These are phyloP conservation scores for Xylariaceae sp. DNA, from an alignment of 2,329 filamentous ascomycete species.

Conservation along the genomic window DNA sequence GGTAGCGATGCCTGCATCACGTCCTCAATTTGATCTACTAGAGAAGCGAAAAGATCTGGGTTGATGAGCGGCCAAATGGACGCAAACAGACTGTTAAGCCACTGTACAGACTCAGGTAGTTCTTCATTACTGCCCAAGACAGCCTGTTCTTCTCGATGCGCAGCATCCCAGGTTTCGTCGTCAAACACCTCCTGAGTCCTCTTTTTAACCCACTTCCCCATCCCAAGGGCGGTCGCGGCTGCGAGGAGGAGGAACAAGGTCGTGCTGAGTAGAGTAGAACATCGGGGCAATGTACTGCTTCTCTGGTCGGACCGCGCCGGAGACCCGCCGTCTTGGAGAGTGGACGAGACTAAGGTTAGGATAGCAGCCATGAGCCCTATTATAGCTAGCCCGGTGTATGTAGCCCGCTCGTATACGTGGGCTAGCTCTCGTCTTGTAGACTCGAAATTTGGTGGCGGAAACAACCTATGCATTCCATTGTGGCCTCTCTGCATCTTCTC, in stretches of 20 bases:
- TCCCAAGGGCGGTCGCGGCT: conserved; percentile 42
- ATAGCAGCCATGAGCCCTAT: conserved; percentile 35
- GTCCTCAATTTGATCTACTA: conserved; percentile 74
- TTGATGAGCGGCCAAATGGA: conserved; percentile 77
- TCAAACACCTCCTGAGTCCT: conserved; percentile 66
- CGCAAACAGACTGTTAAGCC: conserved; percentile 70
- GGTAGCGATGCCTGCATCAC: conserved; percentile 79
- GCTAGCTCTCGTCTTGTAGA: conserved; percentile 41
- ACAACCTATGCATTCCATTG: conserved; percentile 47
- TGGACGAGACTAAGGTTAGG: conserved; percentile 28
- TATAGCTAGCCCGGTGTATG: conserved; percentile 42
- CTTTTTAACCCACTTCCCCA: conserved; percentile 63
- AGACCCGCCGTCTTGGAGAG: conserved; percentile 22
- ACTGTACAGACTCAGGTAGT: conserved; percentile 67
- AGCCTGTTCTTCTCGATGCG: conserved; percentile 55
- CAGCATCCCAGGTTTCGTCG: conserved; percentile 70
- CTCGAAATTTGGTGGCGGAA: conserved; percentile 53
- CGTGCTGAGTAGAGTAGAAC: conserved; percentile 28
- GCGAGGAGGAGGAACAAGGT: conserved; percentile 34
- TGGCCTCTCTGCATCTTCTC: conserved; percentile 42
- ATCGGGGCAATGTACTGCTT: conserved; percentile 11
- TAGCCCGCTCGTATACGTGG: conserved; percentile 37
- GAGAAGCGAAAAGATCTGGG: conserved; percentile 70
- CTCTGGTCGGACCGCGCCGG: neutral
- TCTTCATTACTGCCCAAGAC: conserved; percentile 45